Conservation (phyloP, 805 yeast species). For the Myxozyma neglecta region DNA sequence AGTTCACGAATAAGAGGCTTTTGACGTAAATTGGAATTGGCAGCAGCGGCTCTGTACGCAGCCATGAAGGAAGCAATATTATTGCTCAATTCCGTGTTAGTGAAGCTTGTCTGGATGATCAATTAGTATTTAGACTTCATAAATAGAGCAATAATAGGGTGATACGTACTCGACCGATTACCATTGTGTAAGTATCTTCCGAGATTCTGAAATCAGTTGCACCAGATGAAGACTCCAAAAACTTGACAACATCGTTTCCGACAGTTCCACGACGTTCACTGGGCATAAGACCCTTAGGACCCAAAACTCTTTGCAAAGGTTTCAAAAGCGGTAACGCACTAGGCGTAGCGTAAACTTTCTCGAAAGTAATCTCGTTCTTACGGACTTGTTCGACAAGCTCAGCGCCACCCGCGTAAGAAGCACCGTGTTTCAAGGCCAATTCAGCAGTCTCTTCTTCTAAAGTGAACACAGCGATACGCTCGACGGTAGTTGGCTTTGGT, state of each 20-base stretch:
- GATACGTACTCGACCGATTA: constrained; percentile 20
- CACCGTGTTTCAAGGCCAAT: constrained; percentile 59
- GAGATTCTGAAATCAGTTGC: constrained; percentile 11
- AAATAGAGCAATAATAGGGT: background rate
- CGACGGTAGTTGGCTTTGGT: constrained; percentile 69
- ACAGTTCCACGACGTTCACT: constrained; percentile 83
- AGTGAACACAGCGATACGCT: constrained; percentile 69
- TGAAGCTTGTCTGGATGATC: constrained; percentile 6
- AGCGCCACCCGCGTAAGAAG: constrained; percentile 67
- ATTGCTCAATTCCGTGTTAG: constrained; percentile 6
- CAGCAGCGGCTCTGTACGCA: constrained; percentile 18
- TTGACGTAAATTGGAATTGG: background rate
- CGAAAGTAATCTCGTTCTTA: constrained; percentile 58
- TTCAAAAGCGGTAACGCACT: constrained; percentile 64
- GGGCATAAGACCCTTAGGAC: constrained; percentile 90
- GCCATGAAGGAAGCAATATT: constrained; percentile 22
- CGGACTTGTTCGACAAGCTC: constrained; percentile 65
- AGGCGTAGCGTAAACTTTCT: constrained; percentile 82
- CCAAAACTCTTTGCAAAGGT: constrained; percentile 76
- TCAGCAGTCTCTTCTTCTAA: constrained; percentile 53
- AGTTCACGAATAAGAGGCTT: constrained; percentile 23
- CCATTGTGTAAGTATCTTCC: background rate
- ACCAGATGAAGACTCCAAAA: constrained; percentile 6
- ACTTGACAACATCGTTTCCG: constrained; percentile 13
- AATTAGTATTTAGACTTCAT: background rate